Evolutionary conservation across 495 filamentous ascomycete genomes (phyloP).

Genomic region (Lasiosphaeriaceae sp.): DNA sequence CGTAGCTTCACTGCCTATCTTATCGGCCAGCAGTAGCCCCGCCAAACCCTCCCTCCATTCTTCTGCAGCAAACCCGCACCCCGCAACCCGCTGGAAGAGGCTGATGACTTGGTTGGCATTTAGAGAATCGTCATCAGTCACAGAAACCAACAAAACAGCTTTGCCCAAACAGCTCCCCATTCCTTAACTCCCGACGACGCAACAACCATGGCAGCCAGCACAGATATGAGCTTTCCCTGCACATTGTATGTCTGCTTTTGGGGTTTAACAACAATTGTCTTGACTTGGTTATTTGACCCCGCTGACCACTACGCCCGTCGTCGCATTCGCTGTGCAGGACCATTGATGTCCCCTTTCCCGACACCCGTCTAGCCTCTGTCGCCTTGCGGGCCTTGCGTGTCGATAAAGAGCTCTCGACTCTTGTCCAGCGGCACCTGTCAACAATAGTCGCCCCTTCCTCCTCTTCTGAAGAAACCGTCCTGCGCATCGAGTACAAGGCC

Average conservation of each 20-base stretch:
- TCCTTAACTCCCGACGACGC: too few species aligned
- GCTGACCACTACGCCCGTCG: background rate
- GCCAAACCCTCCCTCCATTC: background rate
- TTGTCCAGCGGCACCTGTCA: slow-evolving; percentile 69
- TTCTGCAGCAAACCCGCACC: background rate
- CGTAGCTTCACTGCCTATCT: slow-evolving; percentile 2
- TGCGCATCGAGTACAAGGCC: slow-evolving; percentile 76
- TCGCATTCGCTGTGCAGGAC: slow-evolving; percentile 46
- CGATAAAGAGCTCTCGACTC: slow-evolving; percentile 81
- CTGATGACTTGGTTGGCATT: background rate
- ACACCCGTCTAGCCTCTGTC: slow-evolving; percentile 69
- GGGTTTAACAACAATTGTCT: background rate
- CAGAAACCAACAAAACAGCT: too few species aligned
- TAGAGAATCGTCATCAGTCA: background rate
- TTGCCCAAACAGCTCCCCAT: background rate
- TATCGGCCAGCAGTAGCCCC: slow-evolving; percentile 7
- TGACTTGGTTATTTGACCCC: background rate
- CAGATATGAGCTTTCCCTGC: slow-evolving; percentile 54
- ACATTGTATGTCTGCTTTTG: slow-evolving; percentile 50
- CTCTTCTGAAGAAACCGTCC: slow-evolving; percentile 46
- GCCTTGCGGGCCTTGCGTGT: slow-evolving; percentile 76
- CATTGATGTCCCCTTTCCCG: slow-evolving; percentile 80
- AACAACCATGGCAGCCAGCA: slow-evolving; percentile 15
- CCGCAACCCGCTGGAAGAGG: background rate
- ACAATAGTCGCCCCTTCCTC: slow-evolving; percentile 39